A percentile compares a stretch with the other conserved stretches of the same genome.
These are phyloP conservation scores for Aspergillus biplanus DNA, from an alignment of 495 filamentous ascomycete species.

Conservation along the genomic window DNA sequence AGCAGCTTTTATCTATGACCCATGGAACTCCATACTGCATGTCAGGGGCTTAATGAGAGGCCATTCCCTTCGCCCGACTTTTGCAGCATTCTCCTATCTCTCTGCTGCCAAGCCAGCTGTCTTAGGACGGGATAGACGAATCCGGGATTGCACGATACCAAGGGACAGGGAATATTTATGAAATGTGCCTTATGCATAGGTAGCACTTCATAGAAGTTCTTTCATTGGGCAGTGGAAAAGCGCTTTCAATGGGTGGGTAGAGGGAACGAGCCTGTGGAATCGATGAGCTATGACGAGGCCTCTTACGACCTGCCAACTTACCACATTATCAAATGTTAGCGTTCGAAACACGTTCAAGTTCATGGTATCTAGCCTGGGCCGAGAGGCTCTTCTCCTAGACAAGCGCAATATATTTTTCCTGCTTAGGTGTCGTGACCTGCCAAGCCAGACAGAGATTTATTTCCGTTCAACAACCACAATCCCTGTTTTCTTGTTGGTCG, in stretches of 20 bases:
- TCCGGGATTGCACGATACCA: background rate
- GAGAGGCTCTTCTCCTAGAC: background rate
- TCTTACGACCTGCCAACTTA: background rate
- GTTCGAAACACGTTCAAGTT: background rate
- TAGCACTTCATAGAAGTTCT: background rate
- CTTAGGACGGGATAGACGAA: background rate
- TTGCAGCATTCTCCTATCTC: background rate
- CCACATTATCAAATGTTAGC: constrained; percentile 1
- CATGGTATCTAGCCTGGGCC: background rate
- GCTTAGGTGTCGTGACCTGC: background rate
- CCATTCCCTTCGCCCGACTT: background rate
- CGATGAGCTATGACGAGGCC: background rate
- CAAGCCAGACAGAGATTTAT: background rate
- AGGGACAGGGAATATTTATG: background rate
- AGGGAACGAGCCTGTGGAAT: background rate
- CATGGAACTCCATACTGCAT: background rate
- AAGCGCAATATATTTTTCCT: background rate
- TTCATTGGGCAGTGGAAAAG: background rate
- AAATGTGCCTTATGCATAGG: background rate
- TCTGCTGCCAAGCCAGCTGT: background rate
- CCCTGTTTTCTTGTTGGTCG: background rate
- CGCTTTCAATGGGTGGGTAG: background rate
- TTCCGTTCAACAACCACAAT: background rate
- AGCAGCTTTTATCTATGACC: background rate
- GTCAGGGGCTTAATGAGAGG: background rate